phyloP scores from a whole-genome alignment of 345 rosid genomes.

The Hibiscus trionum region DNA sequence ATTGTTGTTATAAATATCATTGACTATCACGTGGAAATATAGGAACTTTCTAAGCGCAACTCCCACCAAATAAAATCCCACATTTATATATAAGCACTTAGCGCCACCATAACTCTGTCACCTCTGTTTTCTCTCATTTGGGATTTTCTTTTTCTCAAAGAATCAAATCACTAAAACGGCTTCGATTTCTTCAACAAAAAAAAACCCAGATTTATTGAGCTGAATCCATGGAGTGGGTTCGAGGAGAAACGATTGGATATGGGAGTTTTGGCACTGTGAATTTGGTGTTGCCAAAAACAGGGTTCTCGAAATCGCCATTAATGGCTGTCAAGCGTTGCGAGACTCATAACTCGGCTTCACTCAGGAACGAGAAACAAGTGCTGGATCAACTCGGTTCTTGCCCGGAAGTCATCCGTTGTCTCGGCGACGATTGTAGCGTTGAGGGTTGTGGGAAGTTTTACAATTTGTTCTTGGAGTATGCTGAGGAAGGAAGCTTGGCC shows the following conservation, averaged over 20 bases:
- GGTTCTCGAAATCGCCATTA: conserved; percentile 22
- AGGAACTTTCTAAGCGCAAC: not conserved
- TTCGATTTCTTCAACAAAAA: conserved; percentile 9
- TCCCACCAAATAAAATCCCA: not conserved
- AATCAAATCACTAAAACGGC: not conserved
- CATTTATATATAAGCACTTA: conserved; percentile 12
- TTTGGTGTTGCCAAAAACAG: conserved; percentile 30
- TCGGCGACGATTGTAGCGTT: conserved; percentile 35
- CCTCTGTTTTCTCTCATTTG: not conserved
- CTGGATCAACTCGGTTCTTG: conserved; percentile 34
- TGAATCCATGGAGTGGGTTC: conserved; percentile 48
- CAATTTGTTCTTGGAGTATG: conserved; percentile 63
- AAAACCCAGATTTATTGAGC: not conserved
- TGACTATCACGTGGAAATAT: conserved; percentile 47
- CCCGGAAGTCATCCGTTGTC: conserved; percentile 43
- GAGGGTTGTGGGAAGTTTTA: conserved; percentile 39
- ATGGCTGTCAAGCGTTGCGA: conserved; percentile 70
- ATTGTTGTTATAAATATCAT: conserved; percentile 14
- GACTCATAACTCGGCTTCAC: conserved; percentile 23
- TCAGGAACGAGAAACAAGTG: conserved; percentile 47
- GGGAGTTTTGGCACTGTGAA: conserved; percentile 62
- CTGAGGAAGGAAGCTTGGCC: conserved; percentile 58
- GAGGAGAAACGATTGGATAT: conserved; percentile 59
- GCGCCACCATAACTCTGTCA: conserved; percentile 11
- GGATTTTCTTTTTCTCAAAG: not conserved